Percentiles rank a stretch among this genome's conserved stretches.
Conservation (phyloP, 2,329 filamentous ascomycete genomes). For the Fusarium mundagurra region DNA sequence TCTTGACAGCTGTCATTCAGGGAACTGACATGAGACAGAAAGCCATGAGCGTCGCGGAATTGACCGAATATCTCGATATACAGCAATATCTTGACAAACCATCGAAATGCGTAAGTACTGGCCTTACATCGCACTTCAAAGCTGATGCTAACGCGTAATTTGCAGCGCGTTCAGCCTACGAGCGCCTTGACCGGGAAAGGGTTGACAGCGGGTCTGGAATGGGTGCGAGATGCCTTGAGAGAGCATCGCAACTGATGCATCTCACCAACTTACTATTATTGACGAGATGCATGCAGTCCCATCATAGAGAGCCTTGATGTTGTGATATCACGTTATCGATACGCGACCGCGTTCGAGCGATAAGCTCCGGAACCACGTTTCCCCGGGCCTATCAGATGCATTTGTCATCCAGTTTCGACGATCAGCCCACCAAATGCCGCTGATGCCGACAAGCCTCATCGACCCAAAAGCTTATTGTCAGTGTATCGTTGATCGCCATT, state of each 20-base stretch:
- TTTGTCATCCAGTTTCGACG: neutral
- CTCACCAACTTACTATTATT: neutral
- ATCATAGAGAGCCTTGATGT: neutral
- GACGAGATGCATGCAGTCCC: rapidly evolving
- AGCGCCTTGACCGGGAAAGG: neutral
- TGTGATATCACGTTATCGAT: neutral
- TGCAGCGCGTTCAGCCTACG: neutral
- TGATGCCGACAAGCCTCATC: neutral
- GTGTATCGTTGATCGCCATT: neutral
- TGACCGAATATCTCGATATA: neutral
- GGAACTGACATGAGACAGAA: neutral
- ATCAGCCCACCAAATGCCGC: neutral
- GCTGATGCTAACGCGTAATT: neutral
- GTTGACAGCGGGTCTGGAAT: neutral
- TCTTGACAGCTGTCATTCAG: neutral
- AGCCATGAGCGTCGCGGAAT: neutral
- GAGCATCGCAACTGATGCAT: rapidly evolving
- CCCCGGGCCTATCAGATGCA: neutral
- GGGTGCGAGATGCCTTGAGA: neutral
- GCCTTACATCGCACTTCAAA: rapidly evolving
- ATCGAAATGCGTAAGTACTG: neutral
- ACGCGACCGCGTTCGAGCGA: neutral
- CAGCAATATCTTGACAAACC: neutral
- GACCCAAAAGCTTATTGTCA: neutral
- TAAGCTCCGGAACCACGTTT: neutral